Percentiles rank a stretch among this genome's conserved stretches.
These are phyloP conservation scores for Trichosporon asahii DNA, from an alignment of 1,284 basidiomycete genomes.

Conservation along the genomic window DNA sequence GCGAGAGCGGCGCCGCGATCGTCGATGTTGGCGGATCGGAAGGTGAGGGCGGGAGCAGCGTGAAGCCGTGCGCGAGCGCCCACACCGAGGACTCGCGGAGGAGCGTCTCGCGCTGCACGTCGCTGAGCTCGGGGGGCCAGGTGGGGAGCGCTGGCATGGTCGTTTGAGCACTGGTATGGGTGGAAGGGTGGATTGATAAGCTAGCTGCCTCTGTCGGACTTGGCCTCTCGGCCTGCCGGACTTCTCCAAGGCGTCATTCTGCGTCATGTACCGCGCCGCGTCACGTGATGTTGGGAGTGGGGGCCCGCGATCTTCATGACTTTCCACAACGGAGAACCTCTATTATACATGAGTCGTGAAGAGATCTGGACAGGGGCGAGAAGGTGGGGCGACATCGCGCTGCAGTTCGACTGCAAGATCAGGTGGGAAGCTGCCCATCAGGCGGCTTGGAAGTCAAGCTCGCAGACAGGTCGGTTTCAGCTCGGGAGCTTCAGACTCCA, in stretches of 20 bases:
- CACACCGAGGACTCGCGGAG: constrained; percentile 71
- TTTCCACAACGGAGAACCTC: background rate
- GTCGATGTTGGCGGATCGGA: constrained; percentile 61
- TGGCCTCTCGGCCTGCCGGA: background rate
- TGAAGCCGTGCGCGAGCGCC: constrained; percentile 77
- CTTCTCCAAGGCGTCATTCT: constrained; percentile 6
- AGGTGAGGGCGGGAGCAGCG: constrained; percentile 67
- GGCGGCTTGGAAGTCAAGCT: too few relatives aligned
- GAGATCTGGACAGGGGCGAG: background rate
- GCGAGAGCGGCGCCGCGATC: constrained; percentile 82
- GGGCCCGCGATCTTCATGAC: background rate
- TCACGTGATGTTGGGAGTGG: background rate
- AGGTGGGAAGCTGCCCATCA: too few relatives aligned
- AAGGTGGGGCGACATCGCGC: too few relatives aligned
- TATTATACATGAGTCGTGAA: background rate
- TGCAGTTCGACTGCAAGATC: too few relatives aligned
- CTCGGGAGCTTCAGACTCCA: too few relatives aligned
- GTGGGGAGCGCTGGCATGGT: constrained; percentile 41
- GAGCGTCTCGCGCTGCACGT: constrained; percentile 60
- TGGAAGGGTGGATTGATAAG: background rate
- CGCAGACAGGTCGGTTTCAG: too few relatives aligned
- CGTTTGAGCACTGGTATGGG: background rate
- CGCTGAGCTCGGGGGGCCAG: constrained; percentile 72
- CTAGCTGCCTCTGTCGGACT: background rate
- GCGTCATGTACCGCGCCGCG: background rate